Base-by-base conservation (phyloP, 2,329 filamentous ascomycete genomes). In the Aureobasidium sp. region DNA sequence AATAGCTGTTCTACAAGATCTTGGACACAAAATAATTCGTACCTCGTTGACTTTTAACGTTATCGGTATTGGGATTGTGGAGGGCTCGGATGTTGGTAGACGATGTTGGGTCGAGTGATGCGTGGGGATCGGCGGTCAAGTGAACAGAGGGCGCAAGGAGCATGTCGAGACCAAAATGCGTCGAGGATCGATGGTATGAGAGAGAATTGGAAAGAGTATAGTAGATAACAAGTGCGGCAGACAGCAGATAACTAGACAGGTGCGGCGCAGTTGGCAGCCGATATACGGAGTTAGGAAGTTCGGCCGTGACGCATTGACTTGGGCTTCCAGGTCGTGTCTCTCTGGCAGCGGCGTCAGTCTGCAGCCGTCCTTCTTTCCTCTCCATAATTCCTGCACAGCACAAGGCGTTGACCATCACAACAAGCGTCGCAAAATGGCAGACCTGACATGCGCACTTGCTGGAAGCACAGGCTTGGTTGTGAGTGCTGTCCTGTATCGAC, bases 401-500 rank as follows among this genome's bases (percentile, higher is more conserved):
- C 29, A 15, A 20, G 20, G 36, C n/a, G 9, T n/a, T n/a, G 32
- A 3, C 10, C 27, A 15, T 6, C 2, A 26, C 32, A 26, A 36
- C 48, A 52, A 34, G 10, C 12, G 48, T 52, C 37, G 37, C 26
- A 57, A 32, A 13, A 57, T 57, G 53, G 53, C 53, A 46, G 80
- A 42, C 44, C n/a, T 39, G 20, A 68, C 80, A 2, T 75, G 79
- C 48, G 78, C 80, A 67, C 72, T 89, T 64, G 81, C 85, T 67
- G 87, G 87, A 66, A 83, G 81, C 68, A 90, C 87, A 62, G 86
- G 87, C 71, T 82, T 88, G 41, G 81, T 80, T 39, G 78, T 80
- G 70, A 60, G 77, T 70, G 42, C 56, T 47, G 34, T 27, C 41
- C 46, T 44, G 13, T 12, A 7, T 39, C 50, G 23, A n/a, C 20